These are phyloP conservation scores for Metarhizium brunneum DNA, from an alignment of 2,329 filamentous ascomycete genomes.

Conservation along the genomic window DNA sequence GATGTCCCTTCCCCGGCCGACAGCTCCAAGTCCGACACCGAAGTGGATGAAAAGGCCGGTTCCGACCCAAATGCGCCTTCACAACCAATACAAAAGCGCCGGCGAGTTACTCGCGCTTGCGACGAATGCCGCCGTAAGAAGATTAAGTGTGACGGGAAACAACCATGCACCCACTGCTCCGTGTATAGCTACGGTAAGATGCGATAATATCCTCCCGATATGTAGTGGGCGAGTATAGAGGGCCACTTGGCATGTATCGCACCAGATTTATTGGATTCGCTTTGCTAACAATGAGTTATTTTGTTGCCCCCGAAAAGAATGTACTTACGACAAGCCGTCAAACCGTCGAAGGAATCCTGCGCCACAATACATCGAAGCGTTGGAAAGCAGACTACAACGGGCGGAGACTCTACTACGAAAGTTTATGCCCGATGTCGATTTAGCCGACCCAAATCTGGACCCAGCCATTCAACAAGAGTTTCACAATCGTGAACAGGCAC, in stretches of 20 bases:
- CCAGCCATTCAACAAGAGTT: conserved; percentile 63
- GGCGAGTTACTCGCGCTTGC: conserved; percentile 71
- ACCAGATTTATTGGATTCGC: not conserved
- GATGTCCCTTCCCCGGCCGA: conserved; percentile 31
- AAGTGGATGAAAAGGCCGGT: conserved; percentile 26
- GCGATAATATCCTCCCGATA: not conserved
- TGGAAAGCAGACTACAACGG: conserved; percentile 74
- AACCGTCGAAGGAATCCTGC: conserved; percentile 85
- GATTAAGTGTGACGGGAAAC: conserved; percentile 80
- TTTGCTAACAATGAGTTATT: not conserved
- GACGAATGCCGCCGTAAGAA: conserved; percentile 79
- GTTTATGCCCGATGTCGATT: conserved; percentile 73
- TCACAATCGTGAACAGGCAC: conserved; percentile 43
- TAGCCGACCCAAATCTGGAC: conserved; percentile 79
- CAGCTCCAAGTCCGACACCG: conserved; percentile 33
- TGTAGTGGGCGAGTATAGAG: not conserved
- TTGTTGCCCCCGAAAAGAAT: conserved; percentile 48
- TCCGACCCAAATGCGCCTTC: conserved; percentile 26
- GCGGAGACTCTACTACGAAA: conserved; percentile 72
- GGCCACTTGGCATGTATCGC: too few relatives aligned
- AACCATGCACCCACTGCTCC: conserved; percentile 89
- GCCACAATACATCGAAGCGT: conserved; percentile 84
- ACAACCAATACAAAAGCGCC: conserved; percentile 62
- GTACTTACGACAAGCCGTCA: conserved; percentile 90
- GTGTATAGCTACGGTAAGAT: conserved; percentile 91